Percentiles rank a stretch among this genome's conserved stretches.
Conservation (phyloP, 2,329 filamentous ascomycete genomes). For the Penicillium sp. region DNA sequence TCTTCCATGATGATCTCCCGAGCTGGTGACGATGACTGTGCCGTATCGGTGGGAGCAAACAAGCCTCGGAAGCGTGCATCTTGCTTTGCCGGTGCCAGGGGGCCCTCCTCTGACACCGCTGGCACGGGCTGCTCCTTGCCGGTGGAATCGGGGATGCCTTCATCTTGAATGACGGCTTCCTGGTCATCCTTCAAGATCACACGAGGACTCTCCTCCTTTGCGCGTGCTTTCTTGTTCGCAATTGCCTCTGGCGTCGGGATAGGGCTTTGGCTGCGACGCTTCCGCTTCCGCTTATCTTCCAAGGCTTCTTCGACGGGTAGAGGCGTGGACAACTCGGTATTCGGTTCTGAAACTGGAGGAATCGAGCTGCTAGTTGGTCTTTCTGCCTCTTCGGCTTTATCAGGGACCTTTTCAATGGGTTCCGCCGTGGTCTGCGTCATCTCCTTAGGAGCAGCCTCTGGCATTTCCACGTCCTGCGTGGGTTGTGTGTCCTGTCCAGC, state of each 20-base stretch:
- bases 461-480: not conserved
- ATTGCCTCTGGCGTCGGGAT: slow-evolving; percentile 50
- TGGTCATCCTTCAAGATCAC: slow-evolving; percentile 30
- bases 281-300: slow-evolving; percentile 59
- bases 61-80: slow-evolving; percentile 48
- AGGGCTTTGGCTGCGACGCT: slow-evolving; percentile 60
- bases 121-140: slow-evolving; percentile 19
- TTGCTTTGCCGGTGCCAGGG: slow-evolving; percentile 24
- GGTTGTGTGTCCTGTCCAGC: not conserved
- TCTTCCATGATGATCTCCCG: slow-evolving; percentile 30
- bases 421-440: slow-evolving; percentile 5
- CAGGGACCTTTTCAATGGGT: slow-evolving; percentile 24
- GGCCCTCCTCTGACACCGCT: slow-evolving; percentile 11
- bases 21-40: slow-evolving; percentile 24
- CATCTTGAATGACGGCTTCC: slow-evolving; percentile 9
- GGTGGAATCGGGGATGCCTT: slow-evolving; percentile 10
- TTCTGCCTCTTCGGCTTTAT: slow-evolving; percentile 14
- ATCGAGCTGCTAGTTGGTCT: slow-evolving; percentile 18
- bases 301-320: slow-evolving; percentile 34
- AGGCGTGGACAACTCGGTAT: slow-evolving; percentile 26
- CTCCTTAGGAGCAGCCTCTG: not conserved
- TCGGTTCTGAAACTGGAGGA: slow-evolving; percentile 22
- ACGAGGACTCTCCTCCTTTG: slow-evolving; percentile 39
- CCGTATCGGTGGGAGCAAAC: slow-evolving; percentile 33
- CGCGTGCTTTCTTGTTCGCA: slow-evolving; percentile 52